Conservation (phyloP, 2,329 filamentous ascomycete genomes). For the Colletotrichum graminicola region DNA sequence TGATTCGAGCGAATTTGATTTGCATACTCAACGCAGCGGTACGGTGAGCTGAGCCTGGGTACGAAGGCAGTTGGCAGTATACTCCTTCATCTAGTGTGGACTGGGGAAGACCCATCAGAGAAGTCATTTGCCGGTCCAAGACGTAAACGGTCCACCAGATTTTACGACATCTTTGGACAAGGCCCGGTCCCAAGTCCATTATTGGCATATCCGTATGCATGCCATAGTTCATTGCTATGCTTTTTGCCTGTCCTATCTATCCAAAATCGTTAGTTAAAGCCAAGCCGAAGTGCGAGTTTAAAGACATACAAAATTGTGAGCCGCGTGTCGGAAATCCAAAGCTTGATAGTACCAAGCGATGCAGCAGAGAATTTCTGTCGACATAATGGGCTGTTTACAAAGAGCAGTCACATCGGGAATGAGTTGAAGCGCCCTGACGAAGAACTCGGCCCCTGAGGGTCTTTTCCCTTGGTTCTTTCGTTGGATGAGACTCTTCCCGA, state of each 20-base stretch:
- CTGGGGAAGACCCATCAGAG: slow-evolving; percentile 64
- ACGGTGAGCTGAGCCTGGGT: slow-evolving; percentile 48
- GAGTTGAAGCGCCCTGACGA: too few relatives aligned
- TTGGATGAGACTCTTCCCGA: too few relatives aligned
- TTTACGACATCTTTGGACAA: slow-evolving; percentile 60
- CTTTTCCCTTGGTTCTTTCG: too few relatives aligned
- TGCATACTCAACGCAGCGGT: too few relatives aligned
- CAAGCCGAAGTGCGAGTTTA: too few relatives aligned
- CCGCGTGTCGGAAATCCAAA: slow-evolving; percentile 60
- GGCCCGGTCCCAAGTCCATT: slow-evolving; percentile 53
- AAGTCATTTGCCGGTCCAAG: slow-evolving; percentile 66
- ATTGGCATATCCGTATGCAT: slow-evolving; percentile 66
- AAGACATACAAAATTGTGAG: slow-evolving; percentile 58
- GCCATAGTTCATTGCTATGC: slow-evolving; percentile 62
- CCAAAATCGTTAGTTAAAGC: background rate
- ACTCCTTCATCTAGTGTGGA: slow-evolving; percentile 64
- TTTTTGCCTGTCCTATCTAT: slow-evolving; percentile 64
- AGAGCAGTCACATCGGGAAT: slow-evolving; percentile 45
- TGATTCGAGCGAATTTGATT: too few relatives aligned
- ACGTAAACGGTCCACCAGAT: slow-evolving; percentile 69
- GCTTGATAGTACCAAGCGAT: slow-evolving; percentile 66
- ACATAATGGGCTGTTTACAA: slow-evolving; percentile 57
- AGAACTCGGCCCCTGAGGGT: too few relatives aligned
- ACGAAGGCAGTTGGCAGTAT: slow-evolving; percentile 53
- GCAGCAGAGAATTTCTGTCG: slow-evolving; percentile 64